Conservation (phyloP, 768 basidiomycete genomes). For the Mycena chlorophos region DNA sequence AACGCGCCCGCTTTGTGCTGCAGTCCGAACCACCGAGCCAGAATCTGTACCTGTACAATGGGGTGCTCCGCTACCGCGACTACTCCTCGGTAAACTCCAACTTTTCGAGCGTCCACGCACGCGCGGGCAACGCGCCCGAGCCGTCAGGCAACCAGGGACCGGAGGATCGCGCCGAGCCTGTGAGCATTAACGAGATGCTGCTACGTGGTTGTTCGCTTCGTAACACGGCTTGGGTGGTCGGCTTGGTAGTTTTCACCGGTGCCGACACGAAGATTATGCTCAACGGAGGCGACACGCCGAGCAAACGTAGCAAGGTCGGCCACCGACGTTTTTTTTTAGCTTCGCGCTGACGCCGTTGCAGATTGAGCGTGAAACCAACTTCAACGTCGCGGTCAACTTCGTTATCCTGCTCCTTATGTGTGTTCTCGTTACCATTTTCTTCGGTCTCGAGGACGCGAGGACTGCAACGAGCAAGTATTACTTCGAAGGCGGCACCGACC, state of each 20-base stretch:
- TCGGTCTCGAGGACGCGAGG: slow-evolving; percentile 66
- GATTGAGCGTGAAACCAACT: slow-evolving; percentile 98
- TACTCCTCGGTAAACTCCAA: slow-evolving; percentile 10
- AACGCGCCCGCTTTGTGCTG: slow-evolving; percentile 81
- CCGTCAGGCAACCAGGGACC: not conserved
- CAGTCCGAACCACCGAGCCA: slow-evolving; percentile 94
- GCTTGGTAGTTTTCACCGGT: slow-evolving; percentile 92
- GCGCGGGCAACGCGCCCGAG: slow-evolving; percentile 4
- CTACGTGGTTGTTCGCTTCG: slow-evolving; percentile 88
- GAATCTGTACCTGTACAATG: slow-evolving; percentile 90
- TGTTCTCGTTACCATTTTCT: slow-evolving; percentile 69
- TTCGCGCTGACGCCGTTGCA: not conserved
- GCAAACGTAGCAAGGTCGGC: slow-evolving; percentile 79
- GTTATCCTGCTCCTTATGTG: slow-evolving; percentile 76
- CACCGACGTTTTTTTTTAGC: not conserved
- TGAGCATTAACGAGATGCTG: slow-evolving; percentile 90
- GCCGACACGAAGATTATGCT: slow-evolving; percentile 91
- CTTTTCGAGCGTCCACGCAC: slow-evolving; percentile 17
- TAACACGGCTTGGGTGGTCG: slow-evolving; percentile 91
- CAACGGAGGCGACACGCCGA: slow-evolving; percentile 90
- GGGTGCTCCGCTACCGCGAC: slow-evolving; percentile 66
- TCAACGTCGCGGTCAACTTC: slow-evolving; percentile 96
- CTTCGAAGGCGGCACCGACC: slow-evolving; percentile 69
- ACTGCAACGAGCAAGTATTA: slow-evolving; percentile 64
- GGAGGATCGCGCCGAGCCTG: slow-evolving; percentile 45